These are phyloP conservation scores for Diaporthe destruens DNA, from an alignment of 2,329 filamentous ascomycete species.

Conservation along the genomic window DNA sequence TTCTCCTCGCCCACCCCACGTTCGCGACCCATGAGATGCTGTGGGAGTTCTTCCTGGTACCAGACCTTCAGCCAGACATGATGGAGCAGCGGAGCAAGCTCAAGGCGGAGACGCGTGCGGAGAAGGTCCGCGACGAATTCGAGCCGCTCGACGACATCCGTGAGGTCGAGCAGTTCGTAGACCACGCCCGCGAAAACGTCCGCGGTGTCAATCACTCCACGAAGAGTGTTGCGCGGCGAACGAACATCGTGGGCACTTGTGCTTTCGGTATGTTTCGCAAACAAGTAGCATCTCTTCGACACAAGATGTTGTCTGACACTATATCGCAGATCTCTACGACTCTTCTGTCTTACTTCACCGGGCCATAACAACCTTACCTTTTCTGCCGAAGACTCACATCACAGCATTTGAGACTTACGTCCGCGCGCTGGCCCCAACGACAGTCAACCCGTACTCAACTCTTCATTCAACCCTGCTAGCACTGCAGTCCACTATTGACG, in stretches of 20 bases:
- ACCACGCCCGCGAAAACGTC: constrained; percentile 90
- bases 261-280: constrained; percentile 64
- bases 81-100: constrained; percentile 89
- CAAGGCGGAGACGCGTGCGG: constrained; percentile 85
- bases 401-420: constrained; percentile 81
- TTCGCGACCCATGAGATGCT: constrained; percentile 97
- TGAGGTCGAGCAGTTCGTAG: constrained; percentile 93
- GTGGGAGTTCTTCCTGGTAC: constrained; percentile 98
- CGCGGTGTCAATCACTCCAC: constrained; percentile 86
- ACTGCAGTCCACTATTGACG: constrained; percentile 85
- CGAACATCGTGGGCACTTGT: constrained; percentile 78
- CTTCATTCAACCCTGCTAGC: constrained; percentile 84
- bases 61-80: constrained; percentile 90
- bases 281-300: neutral
- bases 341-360: constrained; percentile 68
- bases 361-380: constrained; percentile 68
- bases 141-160: constrained; percentile 84
- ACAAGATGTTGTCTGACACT: neutral
- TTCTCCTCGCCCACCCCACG: constrained; percentile 88
- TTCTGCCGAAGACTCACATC: constrained; percentile 76
- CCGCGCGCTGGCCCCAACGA: constrained; percentile 72
- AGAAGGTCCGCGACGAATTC: constrained; percentile 90
- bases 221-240: constrained; percentile 83
- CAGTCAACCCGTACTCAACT: constrained; percentile 77
- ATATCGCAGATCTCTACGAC: constrained; percentile 75